Conservation (phyloP, 495 filamentous ascomycete species). For the Xylaria cubensis region DNA sequence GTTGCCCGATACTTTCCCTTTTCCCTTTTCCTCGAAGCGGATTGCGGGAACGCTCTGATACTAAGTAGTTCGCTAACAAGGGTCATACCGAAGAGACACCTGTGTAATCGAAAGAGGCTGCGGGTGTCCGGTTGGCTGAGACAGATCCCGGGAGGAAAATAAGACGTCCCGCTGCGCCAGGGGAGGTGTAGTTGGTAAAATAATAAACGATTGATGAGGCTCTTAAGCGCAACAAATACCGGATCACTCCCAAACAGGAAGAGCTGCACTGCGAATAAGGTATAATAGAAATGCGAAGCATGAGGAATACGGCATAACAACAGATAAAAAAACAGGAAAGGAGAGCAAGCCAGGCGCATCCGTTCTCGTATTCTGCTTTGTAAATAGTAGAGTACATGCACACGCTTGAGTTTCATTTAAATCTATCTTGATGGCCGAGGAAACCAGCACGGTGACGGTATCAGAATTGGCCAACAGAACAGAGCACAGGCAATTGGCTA, state of each 20-base stretch:
- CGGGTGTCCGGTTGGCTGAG: background rate
- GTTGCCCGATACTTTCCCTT: conserved; percentile 27
- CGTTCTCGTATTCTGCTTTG: background rate
- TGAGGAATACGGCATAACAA: background rate
- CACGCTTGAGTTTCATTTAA: background rate
- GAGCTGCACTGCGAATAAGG: background rate
- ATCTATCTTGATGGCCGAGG: background rate
- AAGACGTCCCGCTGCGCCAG: background rate
- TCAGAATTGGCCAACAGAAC: background rate
- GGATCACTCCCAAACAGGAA: background rate
- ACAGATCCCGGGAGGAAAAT: background rate
- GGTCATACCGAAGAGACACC: background rate
- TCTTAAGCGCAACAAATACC: background rate
- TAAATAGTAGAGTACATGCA: background rate
- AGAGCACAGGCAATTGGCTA: background rate
- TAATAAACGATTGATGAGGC: background rate
- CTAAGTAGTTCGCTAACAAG: conserved; percentile 17
- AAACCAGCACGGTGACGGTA: background rate
- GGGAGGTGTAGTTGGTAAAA: background rate
- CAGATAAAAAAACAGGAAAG: background rate
- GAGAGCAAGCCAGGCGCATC: background rate
- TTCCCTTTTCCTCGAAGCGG: conserved; percentile 37
- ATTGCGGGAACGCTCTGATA: conserved; percentile 39
- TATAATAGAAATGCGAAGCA: background rate
- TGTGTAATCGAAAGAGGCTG: background rate